phyloP scores from a whole-genome alignment of 139 green algal species.

The Chlamydomonas sp. region DNA sequence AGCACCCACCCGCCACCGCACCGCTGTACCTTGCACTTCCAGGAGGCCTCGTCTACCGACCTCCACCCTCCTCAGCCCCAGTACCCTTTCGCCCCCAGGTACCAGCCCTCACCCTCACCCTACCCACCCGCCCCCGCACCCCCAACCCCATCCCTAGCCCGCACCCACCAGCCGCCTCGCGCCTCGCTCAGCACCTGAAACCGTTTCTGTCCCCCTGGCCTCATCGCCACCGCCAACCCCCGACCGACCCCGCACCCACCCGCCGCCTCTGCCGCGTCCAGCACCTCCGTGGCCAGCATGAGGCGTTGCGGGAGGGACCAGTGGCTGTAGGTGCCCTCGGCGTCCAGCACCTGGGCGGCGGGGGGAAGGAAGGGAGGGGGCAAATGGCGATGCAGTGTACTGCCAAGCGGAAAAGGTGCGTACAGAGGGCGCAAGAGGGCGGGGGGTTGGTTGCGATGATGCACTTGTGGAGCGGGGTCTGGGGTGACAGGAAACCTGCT shows the following conservation, averaged over 20 bases:
- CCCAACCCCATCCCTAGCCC: not conserved
- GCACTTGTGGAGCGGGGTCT: too few relatives aligned
- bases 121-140: too few relatives aligned
- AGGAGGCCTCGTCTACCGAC: too few relatives aligned
- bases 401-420: not conserved
- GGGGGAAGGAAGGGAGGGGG: not conserved
- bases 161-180: not conserved
- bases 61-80: too few relatives aligned
- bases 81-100: too few relatives aligned
- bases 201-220: not conserved
- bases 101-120: too few relatives aligned
- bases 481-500: too few relatives aligned
- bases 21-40: too few relatives aligned
- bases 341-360: constrained; percentile 36
- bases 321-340: constrained; percentile 67
- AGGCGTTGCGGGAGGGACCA: constrained; percentile 84
- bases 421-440: not conserved
- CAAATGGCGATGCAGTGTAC: not conserved
- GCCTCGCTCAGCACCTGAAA: not conserved
- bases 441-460: too few relatives aligned
- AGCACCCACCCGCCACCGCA: too few relatives aligned
- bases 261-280: constrained; percentile 71
- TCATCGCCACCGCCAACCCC: not conserved
- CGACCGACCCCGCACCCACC: constrained; percentile 45
- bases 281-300: constrained; percentile 70